These are phyloP conservation scores for Aspergillus felis DNA, from an alignment of 2,329 filamentous ascomycete species.

Conservation along the genomic window DNA sequence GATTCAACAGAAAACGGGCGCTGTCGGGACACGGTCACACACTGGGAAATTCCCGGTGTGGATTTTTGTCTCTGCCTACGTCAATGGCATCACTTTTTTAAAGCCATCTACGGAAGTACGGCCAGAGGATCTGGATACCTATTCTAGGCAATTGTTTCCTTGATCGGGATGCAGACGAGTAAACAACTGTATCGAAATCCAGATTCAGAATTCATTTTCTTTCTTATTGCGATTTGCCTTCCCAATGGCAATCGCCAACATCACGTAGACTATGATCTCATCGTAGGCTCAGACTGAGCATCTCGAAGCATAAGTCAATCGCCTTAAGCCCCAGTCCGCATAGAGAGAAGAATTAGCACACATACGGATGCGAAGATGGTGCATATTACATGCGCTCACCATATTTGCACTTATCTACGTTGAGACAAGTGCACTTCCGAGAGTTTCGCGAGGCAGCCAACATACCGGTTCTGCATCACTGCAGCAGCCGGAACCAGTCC, in stretches of 20 bases:
- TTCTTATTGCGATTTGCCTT: no score
- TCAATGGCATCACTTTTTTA: neutral
- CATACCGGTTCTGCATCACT: neutral
- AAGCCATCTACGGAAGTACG: neutral
- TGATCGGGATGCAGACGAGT: no score
- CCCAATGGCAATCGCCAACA: neutral
- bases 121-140: no score
- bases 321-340: neutral
- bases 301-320: neutral
- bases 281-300: neutral
- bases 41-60: constrained; percentile 6
- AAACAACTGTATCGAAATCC: neutral
- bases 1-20: constrained; percentile 34
- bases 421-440: neutral
- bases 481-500: neutral
- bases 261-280: constrained; percentile 3
- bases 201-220: neutral
- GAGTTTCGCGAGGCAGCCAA: neutral
- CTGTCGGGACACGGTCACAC: constrained; percentile 23
- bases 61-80: constrained; percentile 5
- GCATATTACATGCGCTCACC: neutral
- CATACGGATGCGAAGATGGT: neutral
- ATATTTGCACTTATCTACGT: neutral
- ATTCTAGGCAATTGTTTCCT: no score
- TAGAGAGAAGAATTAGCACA: neutral